Evolutionary conservation across 192 early-diverging fungal genomes (phyloP).

Genomic region (Backusella westeae): DNA sequence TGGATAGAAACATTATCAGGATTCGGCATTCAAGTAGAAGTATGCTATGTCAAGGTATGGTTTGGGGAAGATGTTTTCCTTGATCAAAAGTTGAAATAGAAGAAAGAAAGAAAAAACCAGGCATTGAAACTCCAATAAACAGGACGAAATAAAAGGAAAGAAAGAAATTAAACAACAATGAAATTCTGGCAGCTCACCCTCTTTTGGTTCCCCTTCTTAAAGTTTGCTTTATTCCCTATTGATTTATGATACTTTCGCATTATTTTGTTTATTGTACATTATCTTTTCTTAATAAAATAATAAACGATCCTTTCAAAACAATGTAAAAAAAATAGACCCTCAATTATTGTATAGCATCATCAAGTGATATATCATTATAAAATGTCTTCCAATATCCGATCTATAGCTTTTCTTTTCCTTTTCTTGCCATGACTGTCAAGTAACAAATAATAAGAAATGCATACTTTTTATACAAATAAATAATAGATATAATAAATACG

Average conservation of each 20-base stretch:
- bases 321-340: too few relatives aligned
- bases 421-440: too few relatives aligned
- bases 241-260: neutral
- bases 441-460: neutral
- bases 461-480: neutral
- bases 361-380: too few relatives aligned
- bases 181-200: neutral
- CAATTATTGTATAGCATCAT: too few relatives aligned
- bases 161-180: neutral
- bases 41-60: constrained; percentile 56
- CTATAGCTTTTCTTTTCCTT: neutral
- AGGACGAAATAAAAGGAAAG: neutral
- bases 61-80: constrained; percentile 36
- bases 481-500: neutral
- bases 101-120: neutral
- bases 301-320: neutral
- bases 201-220: neutral
- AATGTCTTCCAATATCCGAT: neutral
- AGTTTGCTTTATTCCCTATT: neutral
- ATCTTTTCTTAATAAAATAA: neutral
- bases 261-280: neutral
- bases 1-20: constrained; percentile 65
- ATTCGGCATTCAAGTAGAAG: constrained; percentile 55
- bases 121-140: neutral
- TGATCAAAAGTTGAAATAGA: neutral